These are phyloP conservation scores for Apiotrichum gracile DNA, from an alignment of 1,284 basidiomycete genomes.

Conservation along the genomic window DNA sequence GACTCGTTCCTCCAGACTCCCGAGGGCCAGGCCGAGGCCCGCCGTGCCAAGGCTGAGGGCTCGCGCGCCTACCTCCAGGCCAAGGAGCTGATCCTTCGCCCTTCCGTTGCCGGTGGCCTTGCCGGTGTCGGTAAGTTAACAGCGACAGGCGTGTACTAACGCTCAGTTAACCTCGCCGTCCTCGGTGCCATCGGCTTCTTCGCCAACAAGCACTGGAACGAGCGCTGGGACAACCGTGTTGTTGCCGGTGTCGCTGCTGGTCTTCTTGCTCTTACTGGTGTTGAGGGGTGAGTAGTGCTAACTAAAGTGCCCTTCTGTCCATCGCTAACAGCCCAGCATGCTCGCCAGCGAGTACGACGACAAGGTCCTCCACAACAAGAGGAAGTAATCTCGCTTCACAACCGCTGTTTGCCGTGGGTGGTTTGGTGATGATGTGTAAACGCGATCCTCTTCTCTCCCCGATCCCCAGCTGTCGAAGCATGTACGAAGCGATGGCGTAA, in stretches of 20 bases:
- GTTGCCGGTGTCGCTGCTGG: slow-evolving; percentile 62
- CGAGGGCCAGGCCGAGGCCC: slow-evolving; percentile 56
- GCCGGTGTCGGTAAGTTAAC: slow-evolving; percentile 57
- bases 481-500: no score
- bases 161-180: slow-evolving; percentile 61
- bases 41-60: slow-evolving; percentile 59
- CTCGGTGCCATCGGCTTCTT: slow-evolving; percentile 64
- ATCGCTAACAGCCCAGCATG: slow-evolving; percentile 17
- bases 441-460: no score
- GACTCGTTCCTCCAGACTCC: slow-evolving; percentile 61
- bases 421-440: no score
- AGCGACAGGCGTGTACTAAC: not conserved
- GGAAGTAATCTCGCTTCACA: slow-evolving; percentile 4
- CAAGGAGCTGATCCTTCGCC: slow-evolving; percentile 60
- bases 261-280: slow-evolving; percentile 59
- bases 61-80: slow-evolving; percentile 57
- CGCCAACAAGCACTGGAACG: slow-evolving; percentile 63
- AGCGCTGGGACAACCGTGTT: slow-evolving; percentile 64
- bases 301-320: not conserved
- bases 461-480: no score
- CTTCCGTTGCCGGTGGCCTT: slow-evolving; percentile 63
- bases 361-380: slow-evolving; percentile 34
- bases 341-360: slow-evolving; percentile 39
- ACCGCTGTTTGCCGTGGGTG: no score
- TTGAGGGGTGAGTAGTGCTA: slow-evolving; percentile 63